Conservation (phyloP, 108 stramenopile species). For the Skeletonema costatum region DNA sequence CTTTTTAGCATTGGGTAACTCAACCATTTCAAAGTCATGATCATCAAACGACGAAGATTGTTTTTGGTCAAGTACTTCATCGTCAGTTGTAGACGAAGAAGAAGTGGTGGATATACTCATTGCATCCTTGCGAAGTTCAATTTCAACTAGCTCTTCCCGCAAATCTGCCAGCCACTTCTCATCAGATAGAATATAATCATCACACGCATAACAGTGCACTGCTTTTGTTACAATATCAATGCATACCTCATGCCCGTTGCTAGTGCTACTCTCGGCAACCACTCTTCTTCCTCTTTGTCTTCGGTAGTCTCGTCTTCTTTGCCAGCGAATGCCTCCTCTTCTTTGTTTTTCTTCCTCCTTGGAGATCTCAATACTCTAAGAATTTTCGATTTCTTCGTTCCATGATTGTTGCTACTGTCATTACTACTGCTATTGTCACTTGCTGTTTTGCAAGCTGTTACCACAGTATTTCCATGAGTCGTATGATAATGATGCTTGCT, state of each 20-base stretch:
- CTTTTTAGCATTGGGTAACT: background rate
- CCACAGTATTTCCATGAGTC: slow-evolving; percentile 9
- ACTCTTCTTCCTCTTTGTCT: background rate
- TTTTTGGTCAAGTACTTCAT: slow-evolving; percentile 12
- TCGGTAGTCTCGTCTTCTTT: background rate
- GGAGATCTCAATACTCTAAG: slow-evolving; percentile 23
- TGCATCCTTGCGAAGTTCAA: slow-evolving; percentile 29
- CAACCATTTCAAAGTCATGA: slow-evolving; percentile 42
- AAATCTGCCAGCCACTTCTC: slow-evolving; percentile 34
- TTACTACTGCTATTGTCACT: background rate
- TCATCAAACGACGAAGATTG: slow-evolving; percentile 18
- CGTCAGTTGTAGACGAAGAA: background rate
- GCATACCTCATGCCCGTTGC: slow-evolving; percentile 41
- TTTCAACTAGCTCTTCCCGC: slow-evolving; percentile 27
- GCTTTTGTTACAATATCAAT: slow-evolving; percentile 48
- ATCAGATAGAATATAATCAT: slow-evolving; percentile 53
- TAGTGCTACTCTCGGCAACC: background rate
- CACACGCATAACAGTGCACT: slow-evolving; percentile 50
- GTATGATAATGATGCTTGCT: slow-evolving; percentile 50
- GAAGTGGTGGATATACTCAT: slow-evolving; percentile 2
- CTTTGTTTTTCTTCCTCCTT: background rate
- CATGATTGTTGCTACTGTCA: background rate
- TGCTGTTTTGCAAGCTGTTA: background rate
- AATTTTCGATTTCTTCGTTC: slow-evolving; percentile 37
- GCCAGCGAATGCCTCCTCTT: background rate